These are phyloP conservation scores for Mortierella sp. DNA, from an alignment of 371 early-diverging fungal species.

Conservation along the genomic window DNA sequence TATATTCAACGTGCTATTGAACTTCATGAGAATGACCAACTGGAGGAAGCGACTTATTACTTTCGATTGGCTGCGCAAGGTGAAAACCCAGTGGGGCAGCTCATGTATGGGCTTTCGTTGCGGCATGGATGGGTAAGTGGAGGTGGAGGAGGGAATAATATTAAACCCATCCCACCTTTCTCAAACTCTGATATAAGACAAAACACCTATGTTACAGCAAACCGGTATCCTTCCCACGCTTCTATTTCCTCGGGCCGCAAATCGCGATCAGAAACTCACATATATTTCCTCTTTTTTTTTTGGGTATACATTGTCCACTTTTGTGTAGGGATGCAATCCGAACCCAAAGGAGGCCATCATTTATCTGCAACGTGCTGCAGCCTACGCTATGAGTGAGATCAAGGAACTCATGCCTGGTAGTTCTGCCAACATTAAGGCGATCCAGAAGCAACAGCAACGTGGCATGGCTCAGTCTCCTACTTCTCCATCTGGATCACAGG, in stretches of 20 bases:
- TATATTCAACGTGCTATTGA: constrained; percentile 62
- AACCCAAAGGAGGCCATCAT: constrained; percentile 75
- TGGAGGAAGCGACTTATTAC: constrained; percentile 83
- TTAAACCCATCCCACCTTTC: neutral
- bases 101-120: constrained; percentile 88
- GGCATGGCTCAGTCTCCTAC: neutral
- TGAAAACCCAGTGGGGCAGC: constrained; percentile 80
- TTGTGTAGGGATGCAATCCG: constrained; percentile 75
- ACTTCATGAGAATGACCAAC: constrained; percentile 76
- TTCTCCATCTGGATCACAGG: neutral
- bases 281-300: neutral
- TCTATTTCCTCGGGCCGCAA: too few species aligned
- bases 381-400: constrained; percentile 72
- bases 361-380: constrained; percentile 82
- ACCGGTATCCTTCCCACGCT: too few species aligned
- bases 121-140: constrained; percentile 85
- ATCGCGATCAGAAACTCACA: too few species aligned
- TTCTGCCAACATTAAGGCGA: constrained; percentile 19
- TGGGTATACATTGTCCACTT: too few species aligned
- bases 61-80: constrained; percentile 81
- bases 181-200: too few species aligned
- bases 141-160: neutral
- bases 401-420: constrained; percentile 51
- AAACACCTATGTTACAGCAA: too few species aligned
- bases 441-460: constrained; percentile 24